Conservation (phyloP, 768 basidiomycete species). For the Tricholomella constricta region DNA sequence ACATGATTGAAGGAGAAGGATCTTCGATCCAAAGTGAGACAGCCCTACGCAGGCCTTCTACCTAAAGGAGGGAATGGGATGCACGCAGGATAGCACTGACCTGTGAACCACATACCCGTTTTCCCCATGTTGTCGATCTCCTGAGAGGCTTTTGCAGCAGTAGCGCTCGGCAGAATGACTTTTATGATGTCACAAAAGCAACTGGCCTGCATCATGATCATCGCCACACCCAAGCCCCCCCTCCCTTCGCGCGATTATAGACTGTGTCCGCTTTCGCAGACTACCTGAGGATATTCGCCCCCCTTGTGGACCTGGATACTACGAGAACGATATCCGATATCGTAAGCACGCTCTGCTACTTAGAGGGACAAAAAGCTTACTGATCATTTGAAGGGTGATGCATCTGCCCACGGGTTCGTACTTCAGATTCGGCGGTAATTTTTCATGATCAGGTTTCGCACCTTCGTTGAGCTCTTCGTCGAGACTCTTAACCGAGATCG, state of each 20-base stretch:
- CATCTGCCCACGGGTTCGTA: constrained; percentile 22
- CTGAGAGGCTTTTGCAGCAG: constrained; percentile 19
- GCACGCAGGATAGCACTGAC: background rate
- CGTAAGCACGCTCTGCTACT: no score
- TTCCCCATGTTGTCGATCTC: constrained; percentile 20
- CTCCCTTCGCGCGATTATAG: constrained; percentile 27
- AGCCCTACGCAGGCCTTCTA: constrained; percentile 17
- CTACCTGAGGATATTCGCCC: constrained; percentile 21
- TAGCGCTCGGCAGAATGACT: constrained; percentile 24
- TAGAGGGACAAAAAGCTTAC: constrained; percentile 15
- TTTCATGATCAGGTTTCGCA: constrained; percentile 19
- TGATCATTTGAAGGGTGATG: constrained; percentile 20
- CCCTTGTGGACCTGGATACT: constrained; percentile 14
- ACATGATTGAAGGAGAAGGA: background rate
- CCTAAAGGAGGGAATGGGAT: constrained; percentile 6
- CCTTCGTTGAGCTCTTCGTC: constrained; percentile 25
- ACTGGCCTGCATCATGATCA: constrained; percentile 21
- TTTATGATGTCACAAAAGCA: constrained; percentile 24
- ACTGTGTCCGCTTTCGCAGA: constrained; percentile 19
- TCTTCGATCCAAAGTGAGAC: constrained; percentile 13
- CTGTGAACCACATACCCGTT: constrained; percentile 20
- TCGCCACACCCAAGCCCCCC: constrained; percentile 24
- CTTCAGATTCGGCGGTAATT: constrained; percentile 18
- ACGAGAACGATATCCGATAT: background rate
- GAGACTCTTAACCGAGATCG: constrained; percentile 22